phyloP scores from a whole-genome alignment of 1,284 basidiomycete genomes.

The Cutaneotrichosporon cutaneum region DNA sequence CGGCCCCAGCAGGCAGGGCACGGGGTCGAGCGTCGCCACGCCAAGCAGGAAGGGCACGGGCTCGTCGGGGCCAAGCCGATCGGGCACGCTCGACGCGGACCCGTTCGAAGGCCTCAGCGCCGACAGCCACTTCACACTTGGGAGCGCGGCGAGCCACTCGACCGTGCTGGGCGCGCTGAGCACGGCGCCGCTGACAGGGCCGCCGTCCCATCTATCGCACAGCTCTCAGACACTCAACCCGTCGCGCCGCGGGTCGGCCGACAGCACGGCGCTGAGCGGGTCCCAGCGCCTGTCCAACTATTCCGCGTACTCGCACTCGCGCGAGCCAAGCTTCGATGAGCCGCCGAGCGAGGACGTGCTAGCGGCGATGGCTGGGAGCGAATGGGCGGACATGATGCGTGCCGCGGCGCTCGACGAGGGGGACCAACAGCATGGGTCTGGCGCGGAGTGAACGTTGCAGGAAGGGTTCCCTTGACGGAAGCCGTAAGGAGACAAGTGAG shows the following conservation, averaged over 20 bases:
- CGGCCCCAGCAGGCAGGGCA: not conserved
- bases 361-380: conserved; percentile 37
- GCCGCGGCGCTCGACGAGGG: conserved; percentile 43
- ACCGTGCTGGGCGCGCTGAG: not conserved
- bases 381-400: conserved; percentile 53
- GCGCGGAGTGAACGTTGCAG: too few species aligned
- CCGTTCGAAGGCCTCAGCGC: not conserved
- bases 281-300: conserved; percentile 6
- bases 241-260: not conserved
- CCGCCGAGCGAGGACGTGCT: conserved; percentile 29
- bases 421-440: too few species aligned
- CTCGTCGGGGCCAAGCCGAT: not conserved
- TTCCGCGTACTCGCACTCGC: conserved; percentile 1
- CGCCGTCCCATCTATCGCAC: not conserved
- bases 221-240: not conserved
- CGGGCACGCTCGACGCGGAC: not conserved
- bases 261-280: not conserved
- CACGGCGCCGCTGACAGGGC: not conserved
- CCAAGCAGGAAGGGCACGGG: conserved; percentile 3
- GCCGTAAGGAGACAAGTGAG: too few species aligned
- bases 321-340: conserved; percentile 17
- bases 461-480: too few species aligned
- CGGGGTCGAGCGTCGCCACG: not conserved
- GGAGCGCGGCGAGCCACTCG: not conserved
- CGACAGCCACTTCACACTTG: conserved; percentile 1